Conservation (phyloP, 2,329 filamentous ascomycete genomes). For the Celoporthe dispersa region DNA sequence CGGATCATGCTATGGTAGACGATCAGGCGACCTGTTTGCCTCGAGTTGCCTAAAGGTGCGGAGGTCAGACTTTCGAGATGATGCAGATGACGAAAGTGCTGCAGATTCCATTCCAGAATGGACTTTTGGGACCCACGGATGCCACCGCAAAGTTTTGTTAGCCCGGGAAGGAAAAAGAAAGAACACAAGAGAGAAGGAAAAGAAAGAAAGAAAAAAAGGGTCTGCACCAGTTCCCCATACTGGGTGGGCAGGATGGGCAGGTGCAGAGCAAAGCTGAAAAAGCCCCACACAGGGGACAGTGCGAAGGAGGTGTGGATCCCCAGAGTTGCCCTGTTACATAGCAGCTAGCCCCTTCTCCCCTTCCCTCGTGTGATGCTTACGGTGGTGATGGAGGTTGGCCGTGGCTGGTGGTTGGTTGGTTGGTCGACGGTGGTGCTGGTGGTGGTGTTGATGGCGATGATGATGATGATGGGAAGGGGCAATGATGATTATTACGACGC, state of each 20-base stretch:
- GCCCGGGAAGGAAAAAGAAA: not conserved
- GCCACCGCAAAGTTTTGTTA: conserved; percentile 1
- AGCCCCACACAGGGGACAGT: not conserved
- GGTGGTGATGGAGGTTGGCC: not conserved
- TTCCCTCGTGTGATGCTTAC: not conserved
- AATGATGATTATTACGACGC: not conserved
- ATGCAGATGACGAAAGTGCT: conserved; percentile 5
- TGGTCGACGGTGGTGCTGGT: not conserved
- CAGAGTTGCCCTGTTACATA: not conserved
- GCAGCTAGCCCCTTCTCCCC: not conserved
- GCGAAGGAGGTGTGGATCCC: conserved; percentile 4
- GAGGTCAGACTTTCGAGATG: not conserved
- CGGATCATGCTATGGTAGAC: not conserved
- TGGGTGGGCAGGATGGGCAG: conserved; percentile 6
- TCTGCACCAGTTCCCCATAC: conserved; percentile 2
- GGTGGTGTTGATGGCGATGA: not conserved
- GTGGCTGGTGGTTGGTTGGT: not conserved
- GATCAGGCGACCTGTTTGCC: conserved; percentile 1
- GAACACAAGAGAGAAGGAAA: too few relatives aligned
- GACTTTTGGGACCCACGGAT: not conserved
- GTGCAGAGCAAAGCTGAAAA: not conserved
- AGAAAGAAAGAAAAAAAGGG: not conserved
- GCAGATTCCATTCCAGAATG: conserved; percentile 1
- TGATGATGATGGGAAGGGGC: not conserved
- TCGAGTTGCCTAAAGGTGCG: not conserved